Evolutionary conservation across 176 grass and related monocot genomes (phyloP).

Genomic region (Oryza punctata): DNA sequence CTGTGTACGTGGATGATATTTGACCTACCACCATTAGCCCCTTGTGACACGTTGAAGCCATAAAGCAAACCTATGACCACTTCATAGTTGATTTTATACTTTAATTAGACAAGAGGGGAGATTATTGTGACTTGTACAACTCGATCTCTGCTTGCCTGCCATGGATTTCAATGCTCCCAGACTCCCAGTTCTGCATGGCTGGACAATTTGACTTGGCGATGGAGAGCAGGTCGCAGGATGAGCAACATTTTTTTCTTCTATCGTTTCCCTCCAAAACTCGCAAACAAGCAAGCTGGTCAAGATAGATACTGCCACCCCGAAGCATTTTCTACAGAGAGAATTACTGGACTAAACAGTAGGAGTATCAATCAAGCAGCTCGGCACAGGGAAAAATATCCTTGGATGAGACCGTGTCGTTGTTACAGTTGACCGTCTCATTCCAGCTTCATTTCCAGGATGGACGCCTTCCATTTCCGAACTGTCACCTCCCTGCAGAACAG

Average conservation of each 20-base stretch:
- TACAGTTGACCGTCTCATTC: not conserved
- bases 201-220: constrained; percentile 11
- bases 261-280: not conserved
- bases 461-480: not conserved
- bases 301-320: not conserved
- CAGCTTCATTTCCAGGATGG: not conserved
- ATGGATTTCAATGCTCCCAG: not conserved
- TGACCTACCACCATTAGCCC: not conserved
- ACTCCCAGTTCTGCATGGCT: not conserved
- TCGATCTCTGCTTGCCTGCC: not conserved
- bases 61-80: not conserved
- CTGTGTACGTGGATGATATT: not conserved
- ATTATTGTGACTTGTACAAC: constrained; percentile 30
- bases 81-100: not conserved
- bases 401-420: constrained; percentile 17
- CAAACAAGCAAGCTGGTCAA: not conserved
- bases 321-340: constrained; percentile 20
- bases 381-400: not conserved
- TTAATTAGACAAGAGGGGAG: not conserved
- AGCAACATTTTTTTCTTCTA: not conserved
- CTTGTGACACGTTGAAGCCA: not conserved
- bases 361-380: not conserved
- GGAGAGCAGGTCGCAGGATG: not conserved
- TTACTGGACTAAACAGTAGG: not conserved
- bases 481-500: constrained; percentile 35